A percentile compares a stretch with the other conserved stretches of the same genome.
phyloP scores from a whole-genome alignment of 2,329 filamentous ascomycete genomes.

The Rachicladosporium sp. region DNA sequence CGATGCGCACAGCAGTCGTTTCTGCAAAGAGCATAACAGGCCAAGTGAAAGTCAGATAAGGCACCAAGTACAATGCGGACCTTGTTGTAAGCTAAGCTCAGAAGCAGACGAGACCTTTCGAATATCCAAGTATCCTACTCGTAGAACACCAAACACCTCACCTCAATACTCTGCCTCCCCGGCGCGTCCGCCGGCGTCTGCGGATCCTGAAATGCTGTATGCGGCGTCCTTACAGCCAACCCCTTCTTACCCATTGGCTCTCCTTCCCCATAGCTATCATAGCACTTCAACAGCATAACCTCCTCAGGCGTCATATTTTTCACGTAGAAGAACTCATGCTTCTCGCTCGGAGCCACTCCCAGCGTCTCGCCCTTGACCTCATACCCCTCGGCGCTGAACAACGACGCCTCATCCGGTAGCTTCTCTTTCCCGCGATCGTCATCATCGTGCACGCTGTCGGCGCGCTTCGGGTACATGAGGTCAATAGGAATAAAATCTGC shows the following conservation, averaged over 20 bases:
- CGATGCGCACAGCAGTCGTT: too few species aligned
- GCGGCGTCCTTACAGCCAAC: conserved; percentile 41
- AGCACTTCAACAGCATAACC: conserved; percentile 41
- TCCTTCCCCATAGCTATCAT: conserved; percentile 32
- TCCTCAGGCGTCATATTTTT: conserved; percentile 54
- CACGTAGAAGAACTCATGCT: conserved; percentile 52
- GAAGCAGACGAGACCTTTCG: too few species aligned
- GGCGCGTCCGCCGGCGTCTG: conserved; percentile 57
- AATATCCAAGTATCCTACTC: conserved; percentile 5
- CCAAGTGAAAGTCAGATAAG: too few species aligned
- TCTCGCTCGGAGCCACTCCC: conserved; percentile 43
- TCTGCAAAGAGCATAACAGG: too few species aligned
- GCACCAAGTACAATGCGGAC: too few species aligned
- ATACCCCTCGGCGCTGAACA: conserved; percentile 46
- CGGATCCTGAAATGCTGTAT: conserved; percentile 70
- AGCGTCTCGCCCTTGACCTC: conserved; percentile 53
- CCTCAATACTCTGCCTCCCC: conserved; percentile 75
- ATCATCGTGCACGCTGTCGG: conserved; percentile 26
- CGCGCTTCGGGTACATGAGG: conserved; percentile 47
- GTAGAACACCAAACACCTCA: conserved; percentile 67
- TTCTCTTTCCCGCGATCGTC: conserved; percentile 49
- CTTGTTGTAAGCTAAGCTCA: too few species aligned
- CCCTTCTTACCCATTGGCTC: conserved; percentile 26
- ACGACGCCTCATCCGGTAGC: conserved; percentile 36
- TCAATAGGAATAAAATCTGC: conserved; percentile 49